Conservation (phyloP, 1,139 yeast species). For the Pichia sp. region DNA sequence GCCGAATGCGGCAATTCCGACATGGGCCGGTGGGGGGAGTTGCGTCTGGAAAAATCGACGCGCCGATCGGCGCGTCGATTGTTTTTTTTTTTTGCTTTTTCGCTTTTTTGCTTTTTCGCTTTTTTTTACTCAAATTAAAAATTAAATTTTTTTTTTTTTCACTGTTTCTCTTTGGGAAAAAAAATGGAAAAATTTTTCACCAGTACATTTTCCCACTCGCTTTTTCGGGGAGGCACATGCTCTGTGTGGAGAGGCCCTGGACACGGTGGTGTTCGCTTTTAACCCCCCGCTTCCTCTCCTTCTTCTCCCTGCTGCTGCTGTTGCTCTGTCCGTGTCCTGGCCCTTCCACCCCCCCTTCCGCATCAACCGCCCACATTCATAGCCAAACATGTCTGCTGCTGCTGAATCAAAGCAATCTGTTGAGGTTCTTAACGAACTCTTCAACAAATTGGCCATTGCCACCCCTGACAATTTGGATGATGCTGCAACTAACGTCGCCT, state of each 20-base stretch:
- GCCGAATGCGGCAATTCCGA: too few relatives aligned
- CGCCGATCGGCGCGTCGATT: neutral
- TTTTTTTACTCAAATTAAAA: constrained; percentile 4
- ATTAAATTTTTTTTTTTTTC: constrained; percentile 9
- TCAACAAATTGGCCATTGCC: constrained; percentile 89
- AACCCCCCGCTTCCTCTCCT: neutral
- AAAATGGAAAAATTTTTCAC: constrained; percentile 5
- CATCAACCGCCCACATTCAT: constrained; percentile 7
- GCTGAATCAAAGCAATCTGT: constrained; percentile 61
- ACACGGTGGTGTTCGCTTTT: neutral
- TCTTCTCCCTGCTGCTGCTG: constrained; percentile 7
- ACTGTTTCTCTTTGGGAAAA: neutral
- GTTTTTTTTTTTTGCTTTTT: neutral
- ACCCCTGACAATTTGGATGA: constrained; percentile 73
- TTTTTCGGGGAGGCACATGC: neutral
- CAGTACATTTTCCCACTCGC: constrained; percentile 1
- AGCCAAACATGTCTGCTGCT: constrained; percentile 51
- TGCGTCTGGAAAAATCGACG: too few relatives aligned
- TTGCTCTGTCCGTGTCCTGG: too few relatives aligned
- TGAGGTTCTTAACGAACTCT: constrained; percentile 90
- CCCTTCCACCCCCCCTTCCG: neutral
- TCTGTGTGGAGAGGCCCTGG: neutral
- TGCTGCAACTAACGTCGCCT: constrained; percentile 87
- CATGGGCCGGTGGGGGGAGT: too few relatives aligned
- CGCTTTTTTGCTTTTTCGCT: neutral